These are phyloP conservation scores for Vigna unguiculata DNA, from an alignment of 306 rosid genomes.

Conservation along the genomic window DNA sequence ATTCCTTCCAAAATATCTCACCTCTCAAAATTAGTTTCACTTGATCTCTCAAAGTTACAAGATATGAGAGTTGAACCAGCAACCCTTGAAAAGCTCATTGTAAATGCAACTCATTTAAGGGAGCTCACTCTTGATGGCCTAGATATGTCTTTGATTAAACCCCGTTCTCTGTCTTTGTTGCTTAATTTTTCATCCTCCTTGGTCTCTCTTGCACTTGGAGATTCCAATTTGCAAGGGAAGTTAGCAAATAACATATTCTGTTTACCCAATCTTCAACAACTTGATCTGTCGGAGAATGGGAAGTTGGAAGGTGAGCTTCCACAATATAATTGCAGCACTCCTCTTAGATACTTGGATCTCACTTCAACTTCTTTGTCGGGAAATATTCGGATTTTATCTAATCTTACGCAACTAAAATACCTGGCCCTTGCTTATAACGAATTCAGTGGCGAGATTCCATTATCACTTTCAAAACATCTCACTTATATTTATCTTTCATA, in stretches of 20 bases:
- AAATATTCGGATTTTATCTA: too few species aligned
- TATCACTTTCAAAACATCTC: slow-evolving; percentile 19
- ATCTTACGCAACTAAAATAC: too few species aligned
- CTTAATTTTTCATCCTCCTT: slow-evolving; percentile 33
- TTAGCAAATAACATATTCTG: background rate
- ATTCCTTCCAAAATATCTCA: background rate
- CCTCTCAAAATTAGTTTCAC: slow-evolving; percentile 11
- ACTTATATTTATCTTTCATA: background rate
- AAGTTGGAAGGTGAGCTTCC: background rate
- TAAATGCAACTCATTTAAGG: slow-evolving; percentile 3
- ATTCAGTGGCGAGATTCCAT: slow-evolving; percentile 32
- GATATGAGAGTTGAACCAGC: background rate
- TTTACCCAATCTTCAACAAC: slow-evolving; percentile 15
- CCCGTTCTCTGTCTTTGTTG: slow-evolving; percentile 4
- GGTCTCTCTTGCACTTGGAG: background rate
- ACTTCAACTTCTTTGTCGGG: background rate
- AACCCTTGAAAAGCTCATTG: slow-evolving; percentile 5
- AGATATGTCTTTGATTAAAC: background rate
- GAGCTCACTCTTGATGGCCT: background rate
- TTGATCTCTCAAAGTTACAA: background rate
- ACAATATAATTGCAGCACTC: background rate
- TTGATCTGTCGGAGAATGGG: background rate
- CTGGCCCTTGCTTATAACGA: background rate
- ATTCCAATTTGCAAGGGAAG: background rate
- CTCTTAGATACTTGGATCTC: slow-evolving; percentile 19